Percentiles rank a stretch among this genome's conserved stretches.
These are phyloP conservation scores for Phytophthora capsici DNA, from an alignment of 352 stramenopile genomes.

Conservation along the genomic window DNA sequence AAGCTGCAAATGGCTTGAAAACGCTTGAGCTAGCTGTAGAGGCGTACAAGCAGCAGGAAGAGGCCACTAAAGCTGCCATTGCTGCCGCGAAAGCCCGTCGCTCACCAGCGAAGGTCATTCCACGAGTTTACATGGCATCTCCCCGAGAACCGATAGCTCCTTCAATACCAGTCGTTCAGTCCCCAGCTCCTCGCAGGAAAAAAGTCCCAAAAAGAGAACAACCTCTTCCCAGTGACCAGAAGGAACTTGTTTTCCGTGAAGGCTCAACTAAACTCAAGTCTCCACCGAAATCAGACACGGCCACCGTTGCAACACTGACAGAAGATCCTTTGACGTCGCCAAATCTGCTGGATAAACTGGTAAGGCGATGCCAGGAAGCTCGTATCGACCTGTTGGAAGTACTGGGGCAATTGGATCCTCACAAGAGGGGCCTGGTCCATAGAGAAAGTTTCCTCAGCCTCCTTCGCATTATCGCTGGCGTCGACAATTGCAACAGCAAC, in stretches of 20 bases:
- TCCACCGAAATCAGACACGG: constrained; percentile 18
- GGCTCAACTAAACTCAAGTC: background rate
- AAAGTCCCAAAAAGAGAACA: constrained; percentile 17
- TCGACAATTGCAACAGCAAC: constrained; percentile 18
- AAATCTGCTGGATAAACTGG: constrained; percentile 30
- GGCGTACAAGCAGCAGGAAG: constrained; percentile 29
- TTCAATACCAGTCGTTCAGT: constrained; percentile 15
- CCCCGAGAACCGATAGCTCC: constrained; percentile 23
- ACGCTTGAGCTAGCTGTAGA: constrained; percentile 40
- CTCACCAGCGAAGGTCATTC: constrained; percentile 32
- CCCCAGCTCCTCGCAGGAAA: constrained; percentile 30
- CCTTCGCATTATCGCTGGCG: constrained; percentile 35
- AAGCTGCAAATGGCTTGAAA: constrained; percentile 52
- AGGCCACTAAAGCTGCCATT: constrained; percentile 33
- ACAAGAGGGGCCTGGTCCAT: constrained; percentile 34
- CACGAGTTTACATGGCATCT: constrained; percentile 15
- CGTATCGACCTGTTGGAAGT: constrained; percentile 35
- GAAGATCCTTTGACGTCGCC: constrained; percentile 12
- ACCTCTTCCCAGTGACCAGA: background rate
- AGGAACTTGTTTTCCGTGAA: background rate
- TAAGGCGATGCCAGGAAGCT: constrained; percentile 37
- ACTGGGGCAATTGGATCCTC: constrained; percentile 35
- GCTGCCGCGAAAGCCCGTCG: constrained; percentile 41
- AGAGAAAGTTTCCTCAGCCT: constrained; percentile 32
- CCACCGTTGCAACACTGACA: constrained; percentile 39